A percentile compares a stretch with the other conserved stretches of the same genome.
These are phyloP conservation scores for Sugiyamaella americana DNA, from an alignment of 805 yeast genomes.

Conservation along the genomic window DNA sequence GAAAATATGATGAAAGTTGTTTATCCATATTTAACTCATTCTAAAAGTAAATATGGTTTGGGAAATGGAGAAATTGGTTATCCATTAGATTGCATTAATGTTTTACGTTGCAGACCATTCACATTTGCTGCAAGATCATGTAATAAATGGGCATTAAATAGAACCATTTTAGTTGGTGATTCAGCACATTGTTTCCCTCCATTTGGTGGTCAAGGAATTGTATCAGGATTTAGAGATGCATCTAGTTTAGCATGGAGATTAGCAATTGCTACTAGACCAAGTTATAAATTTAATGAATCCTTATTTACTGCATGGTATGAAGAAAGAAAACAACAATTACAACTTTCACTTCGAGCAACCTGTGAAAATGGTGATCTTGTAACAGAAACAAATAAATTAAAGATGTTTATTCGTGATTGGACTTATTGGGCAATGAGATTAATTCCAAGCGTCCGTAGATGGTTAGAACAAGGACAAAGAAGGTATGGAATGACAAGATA, in stretches of 20 bases:
- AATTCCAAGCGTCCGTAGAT: no score
- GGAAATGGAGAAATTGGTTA: background rate
- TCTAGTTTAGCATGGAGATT: background rate
- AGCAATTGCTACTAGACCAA: background rate
- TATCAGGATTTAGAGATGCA: background rate
- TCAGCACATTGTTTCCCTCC: background rate
- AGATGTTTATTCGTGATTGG: no score
- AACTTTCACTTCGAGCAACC: background rate
- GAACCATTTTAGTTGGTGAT: slow-evolving; percentile 4
- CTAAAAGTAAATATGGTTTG: no score
- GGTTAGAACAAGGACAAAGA: no score
- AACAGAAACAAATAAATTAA: slow-evolving; percentile 5
- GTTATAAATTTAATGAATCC: background rate
- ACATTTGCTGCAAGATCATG: slow-evolving; percentile 3
- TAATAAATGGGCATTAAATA: slow-evolving; percentile 4
- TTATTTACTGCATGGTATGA: slow-evolving; percentile 4
- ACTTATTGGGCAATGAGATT: no score
- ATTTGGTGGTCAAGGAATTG: slow-evolving; percentile 1
- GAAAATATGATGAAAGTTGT: no score
- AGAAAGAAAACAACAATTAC: slow-evolving; percentile 6
- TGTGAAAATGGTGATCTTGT: slow-evolving; percentile 9
- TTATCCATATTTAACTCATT: no score
- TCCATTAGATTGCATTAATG: slow-evolving; percentile 5
- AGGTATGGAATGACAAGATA: no score
- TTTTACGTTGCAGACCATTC: slow-evolving; percentile 2